Conservation (phyloP, 768 basidiomycete genomes). For the Gymnopilus junonius region DNA sequence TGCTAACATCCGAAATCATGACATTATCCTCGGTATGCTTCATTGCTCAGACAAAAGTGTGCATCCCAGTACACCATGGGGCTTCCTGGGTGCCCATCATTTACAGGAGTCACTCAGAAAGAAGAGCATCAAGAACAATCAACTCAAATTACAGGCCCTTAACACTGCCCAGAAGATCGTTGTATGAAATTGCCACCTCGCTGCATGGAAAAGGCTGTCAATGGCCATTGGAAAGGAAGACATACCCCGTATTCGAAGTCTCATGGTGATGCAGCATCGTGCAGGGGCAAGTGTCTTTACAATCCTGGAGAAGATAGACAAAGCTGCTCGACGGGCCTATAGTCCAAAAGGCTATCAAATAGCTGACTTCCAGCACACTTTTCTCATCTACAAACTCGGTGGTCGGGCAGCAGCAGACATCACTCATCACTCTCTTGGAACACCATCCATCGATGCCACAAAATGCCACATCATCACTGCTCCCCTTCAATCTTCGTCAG, state of each 20-base stretch:
- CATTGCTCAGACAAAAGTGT: constrained; percentile 8
- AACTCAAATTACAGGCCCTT: constrained; percentile 11
- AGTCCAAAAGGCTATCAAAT: constrained; percentile 7
- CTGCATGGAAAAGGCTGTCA: constrained; percentile 15
- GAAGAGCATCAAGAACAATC: constrained; percentile 8
- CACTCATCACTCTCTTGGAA: constrained; percentile 14
- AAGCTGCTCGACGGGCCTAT: constrained; percentile 12
- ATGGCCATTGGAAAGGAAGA: constrained; percentile 10
- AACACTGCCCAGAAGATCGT: constrained; percentile 5
- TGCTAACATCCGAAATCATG: neutral
- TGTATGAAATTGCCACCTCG: constrained; percentile 16
- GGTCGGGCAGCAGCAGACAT: constrained; percentile 21
- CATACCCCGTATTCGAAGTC: constrained; percentile 14
- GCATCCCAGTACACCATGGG: constrained; percentile 18
- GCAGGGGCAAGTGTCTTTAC: constrained; percentile 10
- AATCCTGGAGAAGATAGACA: constrained; percentile 18
- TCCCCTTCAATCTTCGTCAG: constrained; percentile 8
- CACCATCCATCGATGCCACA: constrained; percentile 17
- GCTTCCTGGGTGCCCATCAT: constrained; percentile 14
- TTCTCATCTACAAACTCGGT: constrained; percentile 20
- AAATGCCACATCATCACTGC: constrained; percentile 12
- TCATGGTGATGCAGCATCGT: constrained; percentile 7
- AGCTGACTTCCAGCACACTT: constrained; percentile 16
- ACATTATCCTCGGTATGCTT: constrained; percentile 13
- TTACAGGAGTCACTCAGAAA: constrained; percentile 3